phyloP scores from a whole-genome alignment of 371 early-diverging fungal species.

The Saksenaea vasiformis region DNA sequence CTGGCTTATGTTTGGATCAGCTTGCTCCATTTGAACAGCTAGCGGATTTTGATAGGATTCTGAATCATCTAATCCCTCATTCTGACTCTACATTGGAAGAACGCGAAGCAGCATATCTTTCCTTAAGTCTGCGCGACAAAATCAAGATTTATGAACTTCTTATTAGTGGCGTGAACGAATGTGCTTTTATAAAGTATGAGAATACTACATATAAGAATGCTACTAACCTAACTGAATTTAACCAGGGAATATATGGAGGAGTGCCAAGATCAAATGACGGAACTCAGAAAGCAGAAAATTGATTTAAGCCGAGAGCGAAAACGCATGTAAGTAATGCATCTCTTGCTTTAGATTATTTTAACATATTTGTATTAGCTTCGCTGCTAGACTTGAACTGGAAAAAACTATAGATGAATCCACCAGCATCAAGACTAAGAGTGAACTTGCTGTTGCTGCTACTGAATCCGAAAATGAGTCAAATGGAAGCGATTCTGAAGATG shows the following conservation, averaged over 20 bases:
- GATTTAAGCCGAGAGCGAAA: slow-evolving; percentile 68
- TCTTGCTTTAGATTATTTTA: neutral
- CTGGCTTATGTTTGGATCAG: slow-evolving; percentile 18
- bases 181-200: slow-evolving; percentile 41
- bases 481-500: slow-evolving; percentile 8
- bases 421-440: slow-evolving; percentile 11
- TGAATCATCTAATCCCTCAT: slow-evolving; percentile 49
- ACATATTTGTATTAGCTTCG: slow-evolving; percentile 13
- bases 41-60: slow-evolving; percentile 50
- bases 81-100: slow-evolving; percentile 44
- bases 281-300: slow-evolving; percentile 61
- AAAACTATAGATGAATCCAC: slow-evolving; percentile 23
- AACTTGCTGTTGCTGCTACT: neutral
- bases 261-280: slow-evolving; percentile 55
- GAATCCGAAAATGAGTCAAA: slow-evolving; percentile 23
- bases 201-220: neutral
- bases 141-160: slow-evolving; percentile 51
- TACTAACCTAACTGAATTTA: neutral
- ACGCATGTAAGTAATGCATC: slow-evolving; percentile 29
- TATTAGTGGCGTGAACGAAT: slow-evolving; percentile 53
- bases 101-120: slow-evolving; percentile 45
- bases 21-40: slow-evolving; percentile 49
- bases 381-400: slow-evolving; percentile 41
- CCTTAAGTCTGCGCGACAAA: slow-evolving; percentile 49
- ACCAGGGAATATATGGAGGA: slow-evolving; percentile 63